Conservation (phyloP, 768 basidiomycete species). For the Amanita exitialis region DNA sequence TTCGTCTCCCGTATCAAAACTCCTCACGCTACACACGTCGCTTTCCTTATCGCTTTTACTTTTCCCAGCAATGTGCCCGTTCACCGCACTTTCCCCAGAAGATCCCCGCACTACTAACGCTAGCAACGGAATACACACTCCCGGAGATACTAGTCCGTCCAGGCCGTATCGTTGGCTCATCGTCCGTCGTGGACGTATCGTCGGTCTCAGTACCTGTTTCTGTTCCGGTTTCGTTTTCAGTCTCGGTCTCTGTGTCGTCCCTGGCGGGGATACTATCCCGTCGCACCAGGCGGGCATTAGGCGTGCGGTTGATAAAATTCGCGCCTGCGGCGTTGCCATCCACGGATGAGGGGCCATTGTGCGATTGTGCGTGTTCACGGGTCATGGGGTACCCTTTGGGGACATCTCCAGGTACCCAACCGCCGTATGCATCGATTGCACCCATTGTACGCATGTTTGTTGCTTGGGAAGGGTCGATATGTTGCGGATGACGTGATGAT, state of each 20-base stretch:
- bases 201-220: conserved; percentile 30
- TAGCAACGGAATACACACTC: conserved; percentile 19
- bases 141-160: conserved; percentile 15
- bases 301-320: conserved; percentile 1
- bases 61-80: conserved; percentile 13
- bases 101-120: conserved; percentile 8
- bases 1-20: conserved; percentile 9
- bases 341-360: not conserved
- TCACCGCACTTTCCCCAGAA: conserved; percentile 1
- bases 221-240: conserved; percentile 21
- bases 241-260: conserved; percentile 25
- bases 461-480: conserved; percentile 5
- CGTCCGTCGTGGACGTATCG: conserved; percentile 54
- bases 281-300: conserved; percentile 4
- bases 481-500: conserved; percentile 9
- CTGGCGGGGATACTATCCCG: conserved; percentile 11
- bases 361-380: not conserved
- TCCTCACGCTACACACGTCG: conserved; percentile 7
- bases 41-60: conserved; percentile 7
- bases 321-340: not conserved
- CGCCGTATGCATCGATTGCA: conserved; percentile 43
- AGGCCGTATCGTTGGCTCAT: conserved; percentile 72
- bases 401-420: conserved; percentile 21
- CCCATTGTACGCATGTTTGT: conserved; percentile 31
- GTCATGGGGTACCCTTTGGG: conserved; percentile 4